Evolutionary conservation across 352 stramenopile species (phyloP), one percentile per base, ranked within the genome.

Genomic region (Globisporangium recalcitrans): DNA sequence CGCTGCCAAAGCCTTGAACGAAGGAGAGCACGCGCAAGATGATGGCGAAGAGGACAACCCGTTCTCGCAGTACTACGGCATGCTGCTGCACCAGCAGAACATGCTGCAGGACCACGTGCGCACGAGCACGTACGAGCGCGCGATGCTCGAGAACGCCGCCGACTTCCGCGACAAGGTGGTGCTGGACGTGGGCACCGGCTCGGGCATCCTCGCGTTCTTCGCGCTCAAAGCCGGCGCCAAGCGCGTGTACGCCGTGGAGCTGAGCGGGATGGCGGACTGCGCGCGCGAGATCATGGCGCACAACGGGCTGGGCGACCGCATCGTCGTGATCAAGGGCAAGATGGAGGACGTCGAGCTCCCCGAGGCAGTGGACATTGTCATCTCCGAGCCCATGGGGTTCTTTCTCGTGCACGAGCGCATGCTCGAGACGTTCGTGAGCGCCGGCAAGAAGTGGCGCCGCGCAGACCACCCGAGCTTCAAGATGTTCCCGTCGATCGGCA

Each of bases 301-400:
- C 46, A 99, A 99, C 71, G 93, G 92, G 4, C 80, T 99, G 11
- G 74, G 82, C 58, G 83, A 98, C 68, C 93, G 98, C 59, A 97
- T 99, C 36, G 94, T 95, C 10, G 96, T 99, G 16, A 96, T 99
- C 69, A 91, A 98, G 69, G 91, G 96, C 48, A 97, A 97, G 61
- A 97, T 99, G 63, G 98, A 99, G 75, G 93, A 98, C 8, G 86
- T 99, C 27, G 68, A 97, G 65, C 78, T 99, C 27, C 95, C 97
- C 0, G 93, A 98, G 59, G 86, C 84, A 56, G 97, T 99, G 6
- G 98, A 99, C 72, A 95, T 99, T 57, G 98, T 99, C 31, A 92
- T 99, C 21, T 98, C 93, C 3, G 97, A 99, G 79, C 98, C 97
- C 80, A 99, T 99, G 97, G 98, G 98, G 24, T 99, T 99, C 77